phyloP scores from a whole-genome alignment of 2,329 filamentous ascomycete genomes.

The Mollisia scopiformis region DNA sequence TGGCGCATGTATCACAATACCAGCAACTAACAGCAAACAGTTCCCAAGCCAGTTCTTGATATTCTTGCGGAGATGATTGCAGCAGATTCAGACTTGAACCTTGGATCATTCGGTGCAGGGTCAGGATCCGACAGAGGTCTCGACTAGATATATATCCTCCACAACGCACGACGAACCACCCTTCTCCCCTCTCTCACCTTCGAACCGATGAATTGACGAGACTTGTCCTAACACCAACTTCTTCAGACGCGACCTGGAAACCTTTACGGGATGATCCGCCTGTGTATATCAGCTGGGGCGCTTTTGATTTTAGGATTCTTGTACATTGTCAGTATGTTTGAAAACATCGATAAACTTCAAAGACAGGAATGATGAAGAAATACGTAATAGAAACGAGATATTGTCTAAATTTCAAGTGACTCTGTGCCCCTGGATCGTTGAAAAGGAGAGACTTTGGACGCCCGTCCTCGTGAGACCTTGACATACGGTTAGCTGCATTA shows the following conservation, averaged over 20 bases:
- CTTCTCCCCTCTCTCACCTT: conserved; percentile 20
- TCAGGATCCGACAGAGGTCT: conserved; percentile 36
- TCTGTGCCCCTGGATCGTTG: neutral
- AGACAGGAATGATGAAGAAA: conserved; percentile 11
- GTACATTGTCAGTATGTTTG: conserved; percentile 36
- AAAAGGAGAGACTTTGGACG: neutral
- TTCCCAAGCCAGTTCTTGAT: conserved; percentile 79
- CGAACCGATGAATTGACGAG: conserved; percentile 12
- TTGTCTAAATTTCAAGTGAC: neutral
- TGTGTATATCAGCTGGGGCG: conserved; percentile 34
- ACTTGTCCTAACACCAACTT: conserved; percentile 3
- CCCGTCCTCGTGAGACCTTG: neutral
- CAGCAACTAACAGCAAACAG: conserved; percentile 21
- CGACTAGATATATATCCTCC: conserved; percentile 30
- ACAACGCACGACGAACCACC: conserved; percentile 3
- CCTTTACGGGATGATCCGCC: conserved; percentile 16
- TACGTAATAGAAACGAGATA: conserved; percentile 17
- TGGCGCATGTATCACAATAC: neutral
- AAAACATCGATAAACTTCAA: conserved; percentile 26
- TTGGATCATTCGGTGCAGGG: conserved; percentile 45
- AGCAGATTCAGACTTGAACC: conserved; percentile 75
- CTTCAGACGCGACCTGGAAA: conserved; percentile 24
- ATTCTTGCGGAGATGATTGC: conserved; percentile 98
- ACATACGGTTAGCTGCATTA: neutral
- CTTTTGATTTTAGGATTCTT: conserved; percentile 29